These are phyloP conservation scores for Stentor coeruleus DNA, from an alignment of 73 alveolate species.

Conservation along the genomic window DNA sequence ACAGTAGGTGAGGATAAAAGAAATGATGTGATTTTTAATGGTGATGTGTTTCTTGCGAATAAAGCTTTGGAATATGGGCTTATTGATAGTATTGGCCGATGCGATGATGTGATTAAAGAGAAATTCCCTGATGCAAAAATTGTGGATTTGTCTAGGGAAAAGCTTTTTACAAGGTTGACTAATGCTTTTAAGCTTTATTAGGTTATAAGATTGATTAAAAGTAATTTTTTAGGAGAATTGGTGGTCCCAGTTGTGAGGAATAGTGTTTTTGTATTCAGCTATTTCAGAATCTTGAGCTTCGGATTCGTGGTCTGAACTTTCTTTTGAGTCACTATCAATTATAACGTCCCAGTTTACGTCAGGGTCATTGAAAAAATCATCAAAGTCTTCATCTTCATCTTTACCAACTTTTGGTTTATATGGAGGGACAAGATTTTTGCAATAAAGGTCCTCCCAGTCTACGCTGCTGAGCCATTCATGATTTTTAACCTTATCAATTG, in stretches of 20 bases:
- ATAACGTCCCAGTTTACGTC: background rate
- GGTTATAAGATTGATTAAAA: background rate
- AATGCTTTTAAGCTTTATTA: too few species aligned
- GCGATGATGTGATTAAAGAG: background rate
- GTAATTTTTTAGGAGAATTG: background rate
- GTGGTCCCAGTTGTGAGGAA: conserved; percentile 10
- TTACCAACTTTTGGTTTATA: background rate
- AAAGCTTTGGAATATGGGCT: background rate
- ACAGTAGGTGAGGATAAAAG: background rate
- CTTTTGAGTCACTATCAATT: background rate
- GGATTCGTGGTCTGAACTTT: background rate
- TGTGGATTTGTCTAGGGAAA: background rate
- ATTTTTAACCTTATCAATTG: background rate
- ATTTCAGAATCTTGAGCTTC: background rate
- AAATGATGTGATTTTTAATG: background rate
- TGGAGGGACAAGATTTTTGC: background rate
- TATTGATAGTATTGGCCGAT: background rate
- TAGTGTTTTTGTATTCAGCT: background rate
- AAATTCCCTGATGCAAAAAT: background rate
- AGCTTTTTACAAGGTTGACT: too few species aligned
- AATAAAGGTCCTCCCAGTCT: conserved; percentile 20
- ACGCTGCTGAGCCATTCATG: background rate
- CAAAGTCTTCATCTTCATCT: conserved; percentile 3
- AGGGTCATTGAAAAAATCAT: background rate
- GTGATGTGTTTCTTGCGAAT: background rate